Percentiles rank a stretch among this genome's conserved stretches.
Evolutionary conservation across 1,284 basidiomycete genomes (phyloP).

Genomic region (Pyrrhoderma lamaoense): DNA sequence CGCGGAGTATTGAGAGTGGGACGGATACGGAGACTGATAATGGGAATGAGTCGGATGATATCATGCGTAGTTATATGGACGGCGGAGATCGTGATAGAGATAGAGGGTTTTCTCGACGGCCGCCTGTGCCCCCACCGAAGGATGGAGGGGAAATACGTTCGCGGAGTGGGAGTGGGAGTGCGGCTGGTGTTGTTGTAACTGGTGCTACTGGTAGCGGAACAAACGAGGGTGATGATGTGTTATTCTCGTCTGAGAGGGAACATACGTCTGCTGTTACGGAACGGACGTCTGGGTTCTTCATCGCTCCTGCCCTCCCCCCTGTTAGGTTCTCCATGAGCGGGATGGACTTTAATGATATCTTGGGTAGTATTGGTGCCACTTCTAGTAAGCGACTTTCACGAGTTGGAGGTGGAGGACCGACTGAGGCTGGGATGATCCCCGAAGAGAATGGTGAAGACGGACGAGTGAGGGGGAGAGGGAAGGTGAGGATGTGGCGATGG

Average conservation of each 20-base stretch:
- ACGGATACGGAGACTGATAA: constrained; percentile 58
- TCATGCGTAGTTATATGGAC: constrained; percentile 20
- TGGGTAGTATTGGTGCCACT: constrained; percentile 46
- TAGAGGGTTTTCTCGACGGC: constrained; percentile 20
- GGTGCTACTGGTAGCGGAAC: constrained; percentile 17
- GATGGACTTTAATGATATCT: constrained; percentile 68
- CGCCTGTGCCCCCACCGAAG: constrained; percentile 50
- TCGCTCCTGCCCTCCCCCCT: constrained; percentile 72
- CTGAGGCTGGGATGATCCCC: too few species aligned
- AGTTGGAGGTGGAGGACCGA: too few species aligned
- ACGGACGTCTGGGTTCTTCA: constrained; percentile 65
- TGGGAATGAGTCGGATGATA: constrained; percentile 28
- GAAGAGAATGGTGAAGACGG: too few species aligned
- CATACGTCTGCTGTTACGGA: constrained; percentile 45
- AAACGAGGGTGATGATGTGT: constrained; percentile 26
- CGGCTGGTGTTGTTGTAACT: not conserved
- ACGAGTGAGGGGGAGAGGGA: constrained; percentile 18
- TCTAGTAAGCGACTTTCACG: constrained; percentile 24
- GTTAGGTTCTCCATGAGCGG: constrained; percentile 78
- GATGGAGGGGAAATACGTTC: too few species aligned
- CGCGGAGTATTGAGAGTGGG: constrained; percentile 53
- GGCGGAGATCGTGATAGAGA: constrained; percentile 21
- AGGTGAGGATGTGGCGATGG: constrained; percentile 25
- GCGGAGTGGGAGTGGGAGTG: too few species aligned
- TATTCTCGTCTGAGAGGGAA: constrained; percentile 31